Evolutionary conservation across 2,329 filamentous ascomycete species (phyloP).

Genomic region (Sporothrix phasma): DNA sequence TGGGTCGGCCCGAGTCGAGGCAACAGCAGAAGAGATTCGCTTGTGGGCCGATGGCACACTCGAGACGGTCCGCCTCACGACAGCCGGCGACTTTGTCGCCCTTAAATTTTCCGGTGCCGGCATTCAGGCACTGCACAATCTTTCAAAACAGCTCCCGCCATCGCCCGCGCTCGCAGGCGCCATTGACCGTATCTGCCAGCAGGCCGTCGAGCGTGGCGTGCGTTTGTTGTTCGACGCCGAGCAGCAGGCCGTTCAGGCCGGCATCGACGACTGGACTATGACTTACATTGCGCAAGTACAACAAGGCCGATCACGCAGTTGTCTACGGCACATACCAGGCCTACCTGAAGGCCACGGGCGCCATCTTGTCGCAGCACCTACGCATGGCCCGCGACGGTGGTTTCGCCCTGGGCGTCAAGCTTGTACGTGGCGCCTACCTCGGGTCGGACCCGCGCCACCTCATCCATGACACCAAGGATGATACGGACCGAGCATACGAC

Average conservation of each 20-base stretch:
- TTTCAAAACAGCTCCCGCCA: constrained; percentile 53
- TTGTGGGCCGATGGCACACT: constrained; percentile 67
- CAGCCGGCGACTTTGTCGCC: constrained; percentile 56
- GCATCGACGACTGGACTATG: constrained; percentile 73
- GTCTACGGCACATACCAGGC: constrained; percentile 76
- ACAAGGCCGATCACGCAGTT: constrained; percentile 53
- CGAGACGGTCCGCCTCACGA: constrained; percentile 63
- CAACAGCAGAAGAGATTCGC: constrained; percentile 48
- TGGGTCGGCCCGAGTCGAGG: constrained; percentile 37
- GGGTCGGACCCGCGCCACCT: constrained; percentile 58
- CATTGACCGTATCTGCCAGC: constrained; percentile 64
- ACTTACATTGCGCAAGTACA: constrained; percentile 69
- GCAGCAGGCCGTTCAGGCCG: constrained; percentile 65
- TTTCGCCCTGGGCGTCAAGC: constrained; percentile 62
- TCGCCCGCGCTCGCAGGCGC: constrained; percentile 55
- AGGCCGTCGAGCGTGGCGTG: constrained; percentile 59
- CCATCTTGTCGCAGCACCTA: constrained; percentile 50
- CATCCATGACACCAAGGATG: constrained; percentile 61
- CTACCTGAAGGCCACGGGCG: constrained; percentile 56
- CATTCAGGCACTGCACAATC: constrained; percentile 55
- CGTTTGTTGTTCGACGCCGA: constrained; percentile 78
- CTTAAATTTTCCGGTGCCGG: constrained; percentile 79
- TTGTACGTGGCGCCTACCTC: constrained; percentile 67
- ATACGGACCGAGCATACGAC: constrained; percentile 66
- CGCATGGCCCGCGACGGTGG: constrained; percentile 44